Evolutionary conservation across 2,329 filamentous ascomycete species (phyloP), one percentile per base, ranked within the genome.

Genomic region (Hypoxylon sp.): DNA sequence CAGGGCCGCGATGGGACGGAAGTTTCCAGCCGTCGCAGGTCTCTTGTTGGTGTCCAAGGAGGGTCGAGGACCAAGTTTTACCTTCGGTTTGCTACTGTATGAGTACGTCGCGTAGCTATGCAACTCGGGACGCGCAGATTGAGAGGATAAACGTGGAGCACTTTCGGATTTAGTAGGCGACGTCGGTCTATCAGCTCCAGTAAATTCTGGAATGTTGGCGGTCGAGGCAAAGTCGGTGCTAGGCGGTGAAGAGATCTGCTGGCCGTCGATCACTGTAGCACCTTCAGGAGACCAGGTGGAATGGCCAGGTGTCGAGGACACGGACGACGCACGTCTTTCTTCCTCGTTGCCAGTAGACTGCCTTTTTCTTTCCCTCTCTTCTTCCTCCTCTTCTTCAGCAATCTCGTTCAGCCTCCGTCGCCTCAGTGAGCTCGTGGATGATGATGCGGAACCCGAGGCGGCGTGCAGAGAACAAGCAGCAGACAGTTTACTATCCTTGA

Each of bases 381-480:
- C 86, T 69, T 96, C 92, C 70, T 96, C 92, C 50, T 89, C 90
- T 77, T 95, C 91, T 76, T 98, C 95, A n/a, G 89, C 88, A 72
- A 98, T 97, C 77, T 96, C 94, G 78, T 94, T 89, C 67, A 98
- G 79, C 65, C 91, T 88, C 68, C 88, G 85, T 70, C 88, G 83
- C 57, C 89, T 86, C 64, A 92, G 79, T 4, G 92, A 96, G 71
- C 90, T 92, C 45, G 86, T 90, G 3, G 91, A 94, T 9, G 93
- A 96, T 21, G 89, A 92, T 65, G 88, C 91, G 17, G 94, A 96
- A 33, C 88, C 89, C 10, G 91, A 91, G 6, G 92, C 91, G 33
- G 93, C 90, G 75, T 97, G 92, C 50, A 97, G 80, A 38, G 92
- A 92, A 75, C 93, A 97, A 50, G 91, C 91, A 26, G 92, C 87